Conservation (phyloP, 257 asterid genomes). For the Osmanthus fragrans region DNA sequence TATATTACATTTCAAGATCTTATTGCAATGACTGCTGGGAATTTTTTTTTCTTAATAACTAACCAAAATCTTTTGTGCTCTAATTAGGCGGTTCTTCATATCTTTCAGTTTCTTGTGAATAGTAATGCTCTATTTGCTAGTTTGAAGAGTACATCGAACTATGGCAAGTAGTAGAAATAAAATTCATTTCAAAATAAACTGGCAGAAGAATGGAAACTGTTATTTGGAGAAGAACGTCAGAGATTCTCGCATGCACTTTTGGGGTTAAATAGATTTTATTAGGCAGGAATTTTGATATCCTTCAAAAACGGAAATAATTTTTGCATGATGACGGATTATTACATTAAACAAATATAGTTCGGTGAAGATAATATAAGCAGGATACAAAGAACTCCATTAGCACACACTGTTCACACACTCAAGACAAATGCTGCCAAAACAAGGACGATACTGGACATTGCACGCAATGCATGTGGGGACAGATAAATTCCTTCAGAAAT, state of each 20-base stretch:
- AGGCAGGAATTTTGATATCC: background rate
- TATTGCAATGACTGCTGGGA: no score
- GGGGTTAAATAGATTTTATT: background rate
- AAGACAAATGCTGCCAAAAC: conserved; percentile 21
- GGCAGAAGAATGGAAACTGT: background rate
- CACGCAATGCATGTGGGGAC: background rate
- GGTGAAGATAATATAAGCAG: background rate
- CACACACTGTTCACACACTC: conserved; percentile 7
- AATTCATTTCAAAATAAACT: no score
- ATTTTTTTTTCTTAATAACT: no score
- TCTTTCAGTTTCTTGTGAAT: no score
- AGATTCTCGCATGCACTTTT: background rate
- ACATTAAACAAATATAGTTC: background rate
- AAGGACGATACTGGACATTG: conserved; percentile 11
- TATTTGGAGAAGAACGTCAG: background rate
- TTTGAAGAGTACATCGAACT: background rate
- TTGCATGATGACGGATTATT: background rate
- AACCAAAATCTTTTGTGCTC: no score
- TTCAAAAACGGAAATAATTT: no score
- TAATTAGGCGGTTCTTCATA: no score
- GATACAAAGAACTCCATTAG: background rate
- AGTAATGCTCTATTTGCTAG: no score
- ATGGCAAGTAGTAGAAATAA: no score
- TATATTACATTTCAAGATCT: no score
- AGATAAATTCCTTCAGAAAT: conserved; percentile 32